phyloP scores from a whole-genome alignment of 2,329 filamentous ascomycete genomes.

The Penicillium frequentans region DNA sequence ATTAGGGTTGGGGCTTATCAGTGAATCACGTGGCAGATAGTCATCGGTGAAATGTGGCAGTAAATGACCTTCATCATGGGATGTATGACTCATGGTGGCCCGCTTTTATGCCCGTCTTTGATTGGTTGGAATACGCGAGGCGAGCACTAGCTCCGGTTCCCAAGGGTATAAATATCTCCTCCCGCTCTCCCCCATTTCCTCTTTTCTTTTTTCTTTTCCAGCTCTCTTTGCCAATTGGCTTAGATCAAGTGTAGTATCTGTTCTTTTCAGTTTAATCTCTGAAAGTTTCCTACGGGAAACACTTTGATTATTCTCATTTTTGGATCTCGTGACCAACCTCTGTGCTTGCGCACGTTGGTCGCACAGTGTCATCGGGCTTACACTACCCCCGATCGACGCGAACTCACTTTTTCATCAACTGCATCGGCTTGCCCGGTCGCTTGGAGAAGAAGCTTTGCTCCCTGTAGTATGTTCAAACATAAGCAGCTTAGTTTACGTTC shows the following conservation, averaged over 20 bases:
- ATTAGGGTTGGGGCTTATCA: constrained; percentile 19
- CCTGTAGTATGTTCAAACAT: background rate
- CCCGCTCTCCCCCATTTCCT: constrained; percentile 26
- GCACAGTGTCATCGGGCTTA: constrained; percentile 74
- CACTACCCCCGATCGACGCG: constrained; percentile 74
- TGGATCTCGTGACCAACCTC: constrained; percentile 58
- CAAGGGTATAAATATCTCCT: constrained; percentile 33
- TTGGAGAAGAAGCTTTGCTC: constrained; percentile 55
- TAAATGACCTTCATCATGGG: background rate
- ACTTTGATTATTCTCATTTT: constrained; percentile 84
- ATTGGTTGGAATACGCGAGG: background rate
- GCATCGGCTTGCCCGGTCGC: constrained; percentile 52
- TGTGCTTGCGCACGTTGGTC: constrained; percentile 69
- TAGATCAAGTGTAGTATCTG: constrained; percentile 98
- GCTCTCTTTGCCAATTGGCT: constrained; percentile 61
- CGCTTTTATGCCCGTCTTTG: background rate
- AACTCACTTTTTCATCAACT: constrained; percentile 59
- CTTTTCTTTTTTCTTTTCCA: constrained; percentile 48
- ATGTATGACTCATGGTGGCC: background rate
- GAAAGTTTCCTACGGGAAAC: constrained; percentile 72
- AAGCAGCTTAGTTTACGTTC: background rate
- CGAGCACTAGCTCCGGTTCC: background rate
- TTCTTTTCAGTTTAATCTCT: constrained; percentile 98
- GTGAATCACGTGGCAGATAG: background rate
- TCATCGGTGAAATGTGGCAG: background rate